These are phyloP conservation scores for Gossypium longicalyx DNA, from an alignment of 345 rosid genomes.

Conservation along the genomic window DNA sequence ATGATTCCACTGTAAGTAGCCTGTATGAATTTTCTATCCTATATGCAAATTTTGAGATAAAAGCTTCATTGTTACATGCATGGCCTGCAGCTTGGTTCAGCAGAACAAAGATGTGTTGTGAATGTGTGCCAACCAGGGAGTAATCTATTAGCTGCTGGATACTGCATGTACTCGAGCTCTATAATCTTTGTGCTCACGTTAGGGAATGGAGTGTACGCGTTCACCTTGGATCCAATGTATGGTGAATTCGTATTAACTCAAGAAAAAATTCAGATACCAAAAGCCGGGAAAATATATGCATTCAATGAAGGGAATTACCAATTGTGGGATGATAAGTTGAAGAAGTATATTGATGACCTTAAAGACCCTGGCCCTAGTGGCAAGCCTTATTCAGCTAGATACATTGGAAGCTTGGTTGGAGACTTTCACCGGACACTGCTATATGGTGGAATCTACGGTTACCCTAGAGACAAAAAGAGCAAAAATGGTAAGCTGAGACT, in stretches of 20 bases:
- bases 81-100: conserved; percentile 51
- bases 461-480: conserved; percentile 89
- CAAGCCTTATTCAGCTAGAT: conserved; percentile 90
- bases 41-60: not conserved
- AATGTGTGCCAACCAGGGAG: conserved; percentile 92
- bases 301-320: conserved; percentile 96
- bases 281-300: conserved; percentile 74
- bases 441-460: conserved; percentile 91
- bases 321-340: conserved; percentile 83
- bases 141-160: conserved; percentile 90
- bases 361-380: conserved; percentile 86
- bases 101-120: conserved; percentile 61
- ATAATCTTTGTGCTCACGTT: conserved; percentile 75
- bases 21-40: not conserved
- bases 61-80: not conserved
- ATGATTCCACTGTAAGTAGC: conserved; percentile 44
- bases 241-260: conserved; percentile 93
- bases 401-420: conserved; percentile 93
- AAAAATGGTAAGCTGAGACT: conserved; percentile 93
- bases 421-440: conserved; percentile 85
- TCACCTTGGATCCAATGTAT: conserved; percentile 90
- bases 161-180: conserved; percentile 97
- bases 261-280: conserved; percentile 74
- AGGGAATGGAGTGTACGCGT: conserved; percentile 77
- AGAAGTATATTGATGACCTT: conserved; percentile 87